Conservation (phyloP, 2,329 filamentous ascomycete genomes). For the Akanthomyces dipterigenus region DNA sequence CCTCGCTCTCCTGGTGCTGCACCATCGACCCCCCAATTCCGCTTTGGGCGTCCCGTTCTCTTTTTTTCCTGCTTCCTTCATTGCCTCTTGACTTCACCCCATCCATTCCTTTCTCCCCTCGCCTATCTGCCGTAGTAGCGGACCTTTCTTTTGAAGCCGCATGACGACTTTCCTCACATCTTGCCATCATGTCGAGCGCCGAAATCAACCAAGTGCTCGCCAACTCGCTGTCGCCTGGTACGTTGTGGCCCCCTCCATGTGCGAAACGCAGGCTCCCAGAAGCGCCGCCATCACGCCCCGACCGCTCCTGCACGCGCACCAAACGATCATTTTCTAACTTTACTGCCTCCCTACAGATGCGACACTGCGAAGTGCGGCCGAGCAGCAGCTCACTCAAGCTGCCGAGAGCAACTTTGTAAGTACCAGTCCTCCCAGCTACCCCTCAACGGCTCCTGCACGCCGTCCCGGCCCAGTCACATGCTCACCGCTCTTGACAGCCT, state of each 20-base stretch:
- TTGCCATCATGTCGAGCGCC: slow-evolving; percentile 61
- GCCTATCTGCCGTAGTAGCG: not conserved
- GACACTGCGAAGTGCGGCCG: slow-evolving; percentile 79
- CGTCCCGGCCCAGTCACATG: slow-evolving; percentile 12
- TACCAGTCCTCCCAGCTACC: slow-evolving; percentile 20
- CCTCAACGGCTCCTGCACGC: slow-evolving; percentile 11
- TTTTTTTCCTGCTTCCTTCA: slow-evolving; percentile 10
- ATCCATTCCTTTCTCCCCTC: slow-evolving; percentile 11
- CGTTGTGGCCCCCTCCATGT: slow-evolving; percentile 29
- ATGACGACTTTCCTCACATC: slow-evolving; percentile 30
- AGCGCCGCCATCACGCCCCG: slow-evolving; percentile 7
- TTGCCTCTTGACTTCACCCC: not conserved
- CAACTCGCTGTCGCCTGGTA: slow-evolving; percentile 93
- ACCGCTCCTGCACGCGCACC: not conserved
- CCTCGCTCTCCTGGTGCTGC: not conserved
- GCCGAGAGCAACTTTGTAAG: slow-evolving; percentile 92
- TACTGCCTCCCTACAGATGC: slow-evolving; percentile 58
- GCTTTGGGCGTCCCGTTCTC: slow-evolving; percentile 7
- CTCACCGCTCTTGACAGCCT: slow-evolving; percentile 51
- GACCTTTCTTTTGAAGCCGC: slow-evolving; percentile 21
- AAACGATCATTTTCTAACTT: slow-evolving; percentile 24
- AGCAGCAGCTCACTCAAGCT: slow-evolving; percentile 88
- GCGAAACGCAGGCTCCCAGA: slow-evolving; percentile 8
- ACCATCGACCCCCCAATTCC: slow-evolving; percentile 11
- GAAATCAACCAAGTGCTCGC: slow-evolving; percentile 97